These are phyloP conservation scores for Solanum bulbocastanum DNA, from an alignment of 257 asterid genomes.

Conservation along the genomic window DNA sequence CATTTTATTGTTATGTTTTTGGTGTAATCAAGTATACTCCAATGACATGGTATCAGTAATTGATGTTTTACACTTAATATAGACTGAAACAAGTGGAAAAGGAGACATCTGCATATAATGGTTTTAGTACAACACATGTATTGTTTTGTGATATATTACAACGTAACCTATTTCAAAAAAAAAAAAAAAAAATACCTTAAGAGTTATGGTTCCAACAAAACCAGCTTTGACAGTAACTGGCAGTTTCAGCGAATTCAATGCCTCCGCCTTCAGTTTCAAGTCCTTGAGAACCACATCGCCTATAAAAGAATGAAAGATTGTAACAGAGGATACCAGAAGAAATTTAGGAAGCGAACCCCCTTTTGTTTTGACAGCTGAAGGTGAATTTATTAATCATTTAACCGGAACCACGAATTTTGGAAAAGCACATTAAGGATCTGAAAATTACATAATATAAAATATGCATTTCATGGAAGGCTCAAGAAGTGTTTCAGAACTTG, in stretches of 20 bases:
- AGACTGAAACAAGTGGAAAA: background rate
- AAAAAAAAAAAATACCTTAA: conserved; percentile 52
- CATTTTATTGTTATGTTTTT: background rate
- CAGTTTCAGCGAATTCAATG: conserved; percentile 84
- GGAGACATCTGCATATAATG: background rate
- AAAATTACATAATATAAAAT: background rate
- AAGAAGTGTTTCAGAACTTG: background rate
- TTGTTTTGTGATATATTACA: too few species aligned
- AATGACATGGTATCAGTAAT: background rate
- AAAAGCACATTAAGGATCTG: background rate
- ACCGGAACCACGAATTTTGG: background rate
- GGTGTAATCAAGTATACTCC: background rate
- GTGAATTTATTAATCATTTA: background rate
- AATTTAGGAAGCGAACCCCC: background rate
- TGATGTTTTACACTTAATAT: background rate
- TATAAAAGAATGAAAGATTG: conserved; percentile 12
- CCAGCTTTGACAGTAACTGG: conserved; percentile 97
- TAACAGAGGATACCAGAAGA: conserved; percentile 4
- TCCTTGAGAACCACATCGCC: conserved; percentile 98
- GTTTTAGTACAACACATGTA: background rate
- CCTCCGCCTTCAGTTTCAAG: conserved; percentile 90
- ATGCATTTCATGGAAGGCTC: background rate
- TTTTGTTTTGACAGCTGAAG: background rate
- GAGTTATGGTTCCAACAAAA: conserved; percentile 84
- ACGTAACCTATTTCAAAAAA: too few species aligned